These are phyloP conservation scores for Solanum ossicruentum DNA, from an alignment of 257 asterid species.

Conservation along the genomic window DNA sequence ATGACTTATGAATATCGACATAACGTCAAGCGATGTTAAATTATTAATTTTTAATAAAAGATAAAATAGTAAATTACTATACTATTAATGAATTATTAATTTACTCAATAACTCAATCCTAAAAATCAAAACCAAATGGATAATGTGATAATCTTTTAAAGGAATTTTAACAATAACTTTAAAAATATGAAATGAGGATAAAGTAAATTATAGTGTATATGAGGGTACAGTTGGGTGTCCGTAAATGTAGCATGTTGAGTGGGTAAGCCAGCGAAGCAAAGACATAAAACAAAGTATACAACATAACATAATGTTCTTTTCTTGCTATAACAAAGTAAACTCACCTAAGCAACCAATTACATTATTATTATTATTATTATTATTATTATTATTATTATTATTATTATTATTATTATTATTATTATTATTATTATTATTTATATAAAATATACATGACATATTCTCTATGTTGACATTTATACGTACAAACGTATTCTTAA, in stretches of 20 bases:
- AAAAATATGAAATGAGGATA: background rate
- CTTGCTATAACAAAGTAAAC: background rate
- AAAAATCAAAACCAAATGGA: too few relatives aligned
- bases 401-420: background rate
- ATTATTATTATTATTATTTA: background rate
- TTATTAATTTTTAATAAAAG: too few relatives aligned
- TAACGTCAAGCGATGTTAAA: too few relatives aligned
- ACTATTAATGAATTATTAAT: too few relatives aligned
- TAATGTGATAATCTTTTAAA: too few relatives aligned
- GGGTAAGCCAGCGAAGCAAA: slow-evolving; percentile 60
- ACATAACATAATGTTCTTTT: slow-evolving; percentile 15
- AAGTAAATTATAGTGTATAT: background rate
- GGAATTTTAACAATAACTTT: too few relatives aligned
- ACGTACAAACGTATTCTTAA: background rate
- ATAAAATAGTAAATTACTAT: too few relatives aligned
- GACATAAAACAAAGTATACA: slow-evolving; percentile 21
- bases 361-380: background rate
- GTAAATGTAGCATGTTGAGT: slow-evolving; percentile 28
- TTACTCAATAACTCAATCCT: too few relatives aligned
- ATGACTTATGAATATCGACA: too few relatives aligned
- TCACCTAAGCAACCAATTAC: slow-evolving; percentile 21
- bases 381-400: too few relatives aligned
- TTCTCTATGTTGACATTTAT: background rate
- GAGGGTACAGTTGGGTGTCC: background rate
- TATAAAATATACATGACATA: background rate